Base-by-base conservation (phyloP, 2,329 filamentous ascomycete species). In the Ophiostoma pallidulum region DNA sequence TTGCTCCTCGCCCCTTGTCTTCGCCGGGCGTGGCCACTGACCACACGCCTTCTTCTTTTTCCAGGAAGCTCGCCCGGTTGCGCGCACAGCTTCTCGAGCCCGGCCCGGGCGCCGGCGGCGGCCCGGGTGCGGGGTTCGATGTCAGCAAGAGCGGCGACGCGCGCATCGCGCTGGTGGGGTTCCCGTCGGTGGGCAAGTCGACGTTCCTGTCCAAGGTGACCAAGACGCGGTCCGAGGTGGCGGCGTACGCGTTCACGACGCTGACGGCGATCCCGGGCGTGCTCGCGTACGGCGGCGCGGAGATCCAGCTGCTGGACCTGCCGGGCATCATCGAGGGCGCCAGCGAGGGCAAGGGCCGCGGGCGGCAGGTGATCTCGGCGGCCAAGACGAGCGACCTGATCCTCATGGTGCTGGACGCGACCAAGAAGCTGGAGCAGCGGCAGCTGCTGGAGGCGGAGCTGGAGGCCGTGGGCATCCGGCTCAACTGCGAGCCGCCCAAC, bases 141-240 rank as follows among this genome's bases (percentile, higher is more conserved):
- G 92, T 98, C 36, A 92, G 85, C 64, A 98, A 98, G 69, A 91
- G 84, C 56, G 92, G 92, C 54, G 92, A 98, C 72, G 92, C 92
- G 13, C 82, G 92, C 60, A 97, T 98, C 68, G 89, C 94, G 2
- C 79, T 98, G 2, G 94, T 98, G 46, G 92, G 92, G n/a, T 98
- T 98, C 59, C 92, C 94, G 0, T 98, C 94, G 0, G 92, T 98
- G 44, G 92, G 92, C 64, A 98, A 98, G 71, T 98, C 92, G 3
- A 98, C 92, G 0, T 97, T 98, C 62, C 66, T 98, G n/a, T 96
- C 90, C 41, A 96, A 97, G 62, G 94, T 98, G 64, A 98, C 92
- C 42, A 97, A 95, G 70, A 98, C 94, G 33, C 89, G 88, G 61
- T 95, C 89, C 43, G 91, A 96, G 64, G 89, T 96, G 24, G 92